Conservation (phyloP, 2,329 filamentous ascomycete genomes). For the Pyrenophora graminea region DNA sequence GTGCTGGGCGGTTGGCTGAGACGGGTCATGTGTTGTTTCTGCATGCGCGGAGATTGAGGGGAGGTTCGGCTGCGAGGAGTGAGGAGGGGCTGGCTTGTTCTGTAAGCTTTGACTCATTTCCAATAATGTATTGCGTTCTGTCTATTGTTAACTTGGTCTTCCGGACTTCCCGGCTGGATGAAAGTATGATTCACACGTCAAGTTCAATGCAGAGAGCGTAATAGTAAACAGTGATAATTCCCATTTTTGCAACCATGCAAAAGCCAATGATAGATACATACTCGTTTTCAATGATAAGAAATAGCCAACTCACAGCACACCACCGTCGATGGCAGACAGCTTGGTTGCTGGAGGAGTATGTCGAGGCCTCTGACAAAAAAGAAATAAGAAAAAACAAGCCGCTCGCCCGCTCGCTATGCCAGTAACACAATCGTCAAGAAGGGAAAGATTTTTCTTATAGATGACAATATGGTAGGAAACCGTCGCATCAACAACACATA, state of each 20-base stretch:
- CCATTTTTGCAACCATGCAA: constrained; percentile 7
- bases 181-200: too few relatives aligned
- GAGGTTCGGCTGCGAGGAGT: too few relatives aligned
- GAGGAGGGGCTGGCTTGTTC: too few relatives aligned
- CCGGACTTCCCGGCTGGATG: too few relatives aligned
- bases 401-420: constrained; percentile 45
- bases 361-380: constrained; percentile 5
- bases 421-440: constrained; percentile 45
- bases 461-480: neutral
- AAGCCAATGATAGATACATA: constrained; percentile 14
- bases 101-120: neutral
- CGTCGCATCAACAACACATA: constrained; percentile 11
- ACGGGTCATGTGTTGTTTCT: too few relatives aligned
- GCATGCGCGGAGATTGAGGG: too few relatives aligned
- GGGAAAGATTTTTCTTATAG: constrained; percentile 14
- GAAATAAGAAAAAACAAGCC: constrained; percentile 12
- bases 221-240: constrained; percentile 13
- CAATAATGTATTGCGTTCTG: neutral
- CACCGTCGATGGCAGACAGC: neutral
- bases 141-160: too few relatives aligned
- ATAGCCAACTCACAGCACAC: constrained; percentile 12
- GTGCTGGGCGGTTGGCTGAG: too few relatives aligned
- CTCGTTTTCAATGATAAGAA: constrained; percentile 15
- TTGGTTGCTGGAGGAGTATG: constrained; percentile 12
- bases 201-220: neutral